Percentiles rank a stretch among this genome's conserved stretches.
phyloP scores from a whole-genome alignment of 2,329 filamentous ascomycete species.

The Aspergillus arachidicola region DNA sequence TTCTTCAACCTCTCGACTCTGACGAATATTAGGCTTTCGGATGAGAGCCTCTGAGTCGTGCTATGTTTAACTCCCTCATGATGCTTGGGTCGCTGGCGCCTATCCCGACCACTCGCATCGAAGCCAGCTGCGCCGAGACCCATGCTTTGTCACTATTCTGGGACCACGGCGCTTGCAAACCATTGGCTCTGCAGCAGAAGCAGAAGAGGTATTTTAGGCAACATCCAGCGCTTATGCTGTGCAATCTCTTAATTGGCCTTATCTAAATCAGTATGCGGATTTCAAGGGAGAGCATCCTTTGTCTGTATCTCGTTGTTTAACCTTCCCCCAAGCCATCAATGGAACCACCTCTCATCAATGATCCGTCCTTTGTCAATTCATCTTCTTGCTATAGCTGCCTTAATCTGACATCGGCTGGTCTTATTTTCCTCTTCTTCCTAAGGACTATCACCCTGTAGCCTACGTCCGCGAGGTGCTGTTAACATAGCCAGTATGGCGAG shows the following conservation, averaged over 20 bases:
- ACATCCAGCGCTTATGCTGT: conserved; percentile 13
- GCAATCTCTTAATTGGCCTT: conserved; percentile 2
- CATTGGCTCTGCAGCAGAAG: conserved; percentile 24
- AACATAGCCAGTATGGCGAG: conserved; percentile 21
- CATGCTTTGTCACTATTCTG: conserved; percentile 27
- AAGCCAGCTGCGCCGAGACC: conserved; percentile 29
- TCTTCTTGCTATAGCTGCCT: neutral
- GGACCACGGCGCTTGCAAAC: conserved; percentile 34
- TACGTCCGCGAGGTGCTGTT: neutral
- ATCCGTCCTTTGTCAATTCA: neutral
- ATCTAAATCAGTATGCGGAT: neutral
- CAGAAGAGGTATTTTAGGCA: conserved; percentile 15
- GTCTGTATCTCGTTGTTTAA: conserved; percentile 10
- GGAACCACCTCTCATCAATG: neutral
- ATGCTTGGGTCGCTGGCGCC: conserved; percentile 9
- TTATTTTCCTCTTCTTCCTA: too few species aligned
- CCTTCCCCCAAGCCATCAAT: neutral
- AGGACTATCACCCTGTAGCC: too few species aligned
- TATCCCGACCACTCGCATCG: conserved; percentile 13
- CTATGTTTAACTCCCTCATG: neutral
- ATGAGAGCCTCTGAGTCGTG: neutral
- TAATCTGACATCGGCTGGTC: neutral
- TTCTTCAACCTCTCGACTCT: too few species aligned
- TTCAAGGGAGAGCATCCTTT: neutral
- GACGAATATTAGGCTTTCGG: neutral